These are phyloP conservation scores for Plantago lanceolata DNA, from an alignment of 305 asterid species.

Conservation along the genomic window DNA sequence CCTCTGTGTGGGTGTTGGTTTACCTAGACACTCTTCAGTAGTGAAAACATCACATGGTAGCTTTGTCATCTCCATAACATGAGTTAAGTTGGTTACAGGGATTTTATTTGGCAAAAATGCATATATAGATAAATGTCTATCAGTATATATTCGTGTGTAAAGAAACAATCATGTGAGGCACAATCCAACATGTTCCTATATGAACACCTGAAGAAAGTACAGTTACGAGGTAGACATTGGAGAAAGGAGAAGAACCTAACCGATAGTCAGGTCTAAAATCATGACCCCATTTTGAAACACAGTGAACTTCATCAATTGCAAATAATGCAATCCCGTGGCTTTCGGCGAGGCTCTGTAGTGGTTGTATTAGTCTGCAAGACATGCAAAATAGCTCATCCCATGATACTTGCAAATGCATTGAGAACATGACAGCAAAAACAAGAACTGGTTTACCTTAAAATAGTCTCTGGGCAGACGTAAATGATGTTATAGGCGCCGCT, in stretches of 20 bases:
- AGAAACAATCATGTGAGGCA: slow-evolving; percentile 4
- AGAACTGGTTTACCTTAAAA: slow-evolving; percentile 42
- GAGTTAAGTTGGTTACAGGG: too few species aligned
- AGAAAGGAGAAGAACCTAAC: slow-evolving; percentile 30
- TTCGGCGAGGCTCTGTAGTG: slow-evolving; percentile 61
- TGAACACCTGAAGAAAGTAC: slow-evolving; percentile 16
- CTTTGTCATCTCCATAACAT: too few species aligned
- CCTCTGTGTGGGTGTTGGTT: not conserved
- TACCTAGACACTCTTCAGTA: not conserved
- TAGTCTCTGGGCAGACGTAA: slow-evolving; percentile 75
- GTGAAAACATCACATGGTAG: not conserved
- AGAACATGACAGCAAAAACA: slow-evolving; percentile 4
- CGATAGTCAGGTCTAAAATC: slow-evolving; percentile 80
- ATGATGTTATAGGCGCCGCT: slow-evolving; percentile 51
- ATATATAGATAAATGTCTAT: slow-evolving; percentile 12
- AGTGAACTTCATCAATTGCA: slow-evolving; percentile 75
- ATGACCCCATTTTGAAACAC: slow-evolving; percentile 88
- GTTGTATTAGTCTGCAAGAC: slow-evolving; percentile 45
- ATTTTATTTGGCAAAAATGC: not conserved
- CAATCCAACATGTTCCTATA: slow-evolving; percentile 9
- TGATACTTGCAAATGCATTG: slow-evolving; percentile 14
- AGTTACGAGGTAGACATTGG: slow-evolving; percentile 14
- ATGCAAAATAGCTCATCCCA: slow-evolving; percentile 6
- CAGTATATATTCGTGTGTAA: slow-evolving; percentile 2
- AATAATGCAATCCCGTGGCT: slow-evolving; percentile 61